Evolutionary conservation across 306 rosid genomes (phyloP).

Genomic region (Cucurbita moschata): DNA sequence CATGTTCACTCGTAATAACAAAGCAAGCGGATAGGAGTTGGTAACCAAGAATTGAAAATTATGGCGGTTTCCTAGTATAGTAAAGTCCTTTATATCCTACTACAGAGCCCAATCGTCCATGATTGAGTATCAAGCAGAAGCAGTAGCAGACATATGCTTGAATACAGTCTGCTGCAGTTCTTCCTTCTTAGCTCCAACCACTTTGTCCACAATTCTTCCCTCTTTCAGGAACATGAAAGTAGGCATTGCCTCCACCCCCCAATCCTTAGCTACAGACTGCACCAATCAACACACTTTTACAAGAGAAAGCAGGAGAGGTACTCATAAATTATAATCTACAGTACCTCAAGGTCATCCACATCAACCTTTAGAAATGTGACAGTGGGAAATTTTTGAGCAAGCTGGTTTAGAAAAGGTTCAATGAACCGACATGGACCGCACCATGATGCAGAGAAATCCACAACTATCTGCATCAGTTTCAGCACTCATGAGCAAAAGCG

Average conservation of each 20-base stretch:
- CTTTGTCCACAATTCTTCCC: conserved; percentile 59
- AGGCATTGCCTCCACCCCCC: conserved; percentile 98
- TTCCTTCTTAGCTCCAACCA: conserved; percentile 84
- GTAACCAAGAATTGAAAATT: neutral
- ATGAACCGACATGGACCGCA: conserved; percentile 94
- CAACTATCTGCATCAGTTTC: conserved; percentile 34
- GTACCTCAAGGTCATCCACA: conserved; percentile 83
- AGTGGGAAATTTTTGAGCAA: conserved; percentile 46
- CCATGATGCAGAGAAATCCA: conserved; percentile 94
- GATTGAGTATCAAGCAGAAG: conserved; percentile 21
- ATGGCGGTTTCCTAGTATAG: neutral
- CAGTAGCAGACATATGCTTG: conserved; percentile 35
- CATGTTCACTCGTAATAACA: neutral
- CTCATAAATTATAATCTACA: neutral
- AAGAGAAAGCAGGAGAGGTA: neutral
- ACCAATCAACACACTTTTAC: neutral
- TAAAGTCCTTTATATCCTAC: neutral
- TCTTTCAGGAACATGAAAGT: conserved; percentile 82
- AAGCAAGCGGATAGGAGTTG: neutral
- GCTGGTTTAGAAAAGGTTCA: conserved; percentile 56
- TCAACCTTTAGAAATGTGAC: conserved; percentile 71
- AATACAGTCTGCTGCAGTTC: conserved; percentile 51
- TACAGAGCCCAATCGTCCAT: neutral
- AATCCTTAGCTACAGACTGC: conserved; percentile 74
- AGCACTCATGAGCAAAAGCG: conserved; percentile 1